Evolutionary conservation across 345 rosid species (phyloP).

Genomic region (Gossypium sturtianum): DNA sequence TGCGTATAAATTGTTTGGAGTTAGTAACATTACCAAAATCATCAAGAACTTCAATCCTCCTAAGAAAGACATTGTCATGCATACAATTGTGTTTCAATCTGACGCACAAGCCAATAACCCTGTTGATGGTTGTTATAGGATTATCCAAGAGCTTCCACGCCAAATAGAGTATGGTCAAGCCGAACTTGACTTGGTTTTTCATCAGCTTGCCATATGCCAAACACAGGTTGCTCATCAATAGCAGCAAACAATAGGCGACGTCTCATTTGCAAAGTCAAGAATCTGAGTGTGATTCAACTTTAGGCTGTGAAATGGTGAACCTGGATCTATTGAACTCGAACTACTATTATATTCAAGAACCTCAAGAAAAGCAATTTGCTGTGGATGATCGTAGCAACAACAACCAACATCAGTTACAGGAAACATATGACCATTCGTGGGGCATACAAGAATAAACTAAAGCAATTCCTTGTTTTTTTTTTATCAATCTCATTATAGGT

Average conservation of each 20-base stretch:
- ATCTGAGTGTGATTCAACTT: slow-evolving; percentile 17
- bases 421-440: neutral
- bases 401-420: neutral
- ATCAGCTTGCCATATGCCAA: slow-evolving; percentile 6
- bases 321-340: neutral
- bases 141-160: slow-evolving; percentile 59
- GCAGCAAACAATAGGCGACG: neutral
- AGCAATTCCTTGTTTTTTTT: neutral
- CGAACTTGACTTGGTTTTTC: slow-evolving; percentile 39
- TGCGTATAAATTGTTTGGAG: slow-evolving; percentile 90
- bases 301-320: slow-evolving; percentile 18
- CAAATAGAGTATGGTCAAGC: slow-evolving; percentile 57
- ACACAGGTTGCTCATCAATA: neutral
- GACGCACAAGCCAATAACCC: slow-evolving; percentile 83
- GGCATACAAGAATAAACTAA: neutral
- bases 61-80: slow-evolving; percentile 79
- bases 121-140: slow-evolving; percentile 64
- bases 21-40: slow-evolving; percentile 81
- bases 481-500: too few species aligned
- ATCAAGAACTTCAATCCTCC: slow-evolving; percentile 54
- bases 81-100: slow-evolving; percentile 72
- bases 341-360: slow-evolving; percentile 12
- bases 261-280: neutral
- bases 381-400: neutral
- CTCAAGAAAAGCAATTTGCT: neutral